Conservation (phyloP, 306 rosid species). For the Prunus dulcis region DNA sequence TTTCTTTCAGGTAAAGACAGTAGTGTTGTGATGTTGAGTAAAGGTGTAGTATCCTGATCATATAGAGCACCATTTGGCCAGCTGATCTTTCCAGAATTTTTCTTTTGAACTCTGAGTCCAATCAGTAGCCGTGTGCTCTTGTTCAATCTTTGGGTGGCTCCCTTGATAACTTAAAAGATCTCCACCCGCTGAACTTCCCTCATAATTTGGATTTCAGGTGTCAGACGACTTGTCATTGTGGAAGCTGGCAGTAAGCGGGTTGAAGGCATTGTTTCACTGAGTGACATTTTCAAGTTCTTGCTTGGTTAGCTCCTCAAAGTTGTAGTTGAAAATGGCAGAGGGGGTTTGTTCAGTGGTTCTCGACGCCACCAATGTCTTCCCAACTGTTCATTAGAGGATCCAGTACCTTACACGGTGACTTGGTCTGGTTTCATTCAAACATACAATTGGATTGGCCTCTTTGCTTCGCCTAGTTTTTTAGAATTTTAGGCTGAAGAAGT, state of each 20-base stretch:
- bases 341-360: constrained; percentile 34
- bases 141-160: constrained; percentile 1
- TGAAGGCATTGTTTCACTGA: constrained; percentile 81
- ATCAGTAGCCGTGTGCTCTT: neutral
- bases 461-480: constrained; percentile 67
- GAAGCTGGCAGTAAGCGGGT: constrained; percentile 99
- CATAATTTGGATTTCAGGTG: constrained; percentile 48
- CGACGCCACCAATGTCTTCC: constrained; percentile 22
- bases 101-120: neutral
- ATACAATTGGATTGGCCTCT: constrained; percentile 62
- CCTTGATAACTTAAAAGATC: neutral
- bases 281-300: constrained; percentile 86
- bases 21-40: neutral
- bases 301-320: constrained; percentile 49
- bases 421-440: constrained; percentile 47
- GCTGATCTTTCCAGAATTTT: neutral
- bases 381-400: constrained; percentile 32
- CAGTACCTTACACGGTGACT: constrained; percentile 34
- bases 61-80: neutral
- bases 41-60: neutral
- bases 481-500: constrained; percentile 71
- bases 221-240: constrained; percentile 83
- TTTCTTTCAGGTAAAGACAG: neutral
- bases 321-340: constrained; percentile 26
- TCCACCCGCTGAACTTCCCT: neutral